These are phyloP conservation scores for Leptographium radiaticola DNA, from an alignment of 2,329 filamentous ascomycete genomes.

Conservation along the genomic window DNA sequence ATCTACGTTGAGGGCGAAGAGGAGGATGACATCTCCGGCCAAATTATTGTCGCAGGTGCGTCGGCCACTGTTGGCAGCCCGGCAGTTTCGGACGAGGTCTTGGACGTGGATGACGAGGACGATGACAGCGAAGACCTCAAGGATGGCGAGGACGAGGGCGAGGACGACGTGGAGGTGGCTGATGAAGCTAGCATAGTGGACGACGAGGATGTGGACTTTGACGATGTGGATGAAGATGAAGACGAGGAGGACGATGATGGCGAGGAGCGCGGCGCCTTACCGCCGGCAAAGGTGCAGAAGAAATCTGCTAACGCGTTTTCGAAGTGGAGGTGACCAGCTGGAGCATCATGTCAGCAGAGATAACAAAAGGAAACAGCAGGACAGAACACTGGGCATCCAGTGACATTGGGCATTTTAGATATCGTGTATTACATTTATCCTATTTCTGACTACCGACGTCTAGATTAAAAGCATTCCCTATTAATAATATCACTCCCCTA, in stretches of 20 bases:
- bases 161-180: constrained; percentile 42
- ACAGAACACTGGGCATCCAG: background rate
- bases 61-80: constrained; percentile 13
- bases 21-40: constrained; percentile 14
- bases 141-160: constrained; percentile 64
- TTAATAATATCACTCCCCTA: background rate
- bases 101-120: constrained; percentile 58
- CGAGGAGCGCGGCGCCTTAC: constrained; percentile 2
- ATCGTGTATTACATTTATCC: background rate
- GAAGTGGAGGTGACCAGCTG: constrained; percentile 15
- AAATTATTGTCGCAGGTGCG: constrained; percentile 20
- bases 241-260: background rate
- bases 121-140: constrained; percentile 77
- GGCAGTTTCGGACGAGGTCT: constrained; percentile 13
- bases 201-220: constrained; percentile 47
- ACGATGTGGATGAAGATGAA: constrained; percentile 47
- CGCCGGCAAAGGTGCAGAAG: constrained; percentile 23
- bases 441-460: background rate
- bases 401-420: background rate
- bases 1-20: constrained; percentile 4
- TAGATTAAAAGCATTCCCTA: background rate
- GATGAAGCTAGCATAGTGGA: too few relatives aligned
- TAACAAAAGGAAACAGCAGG: background rate
- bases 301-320: constrained; percentile 16
- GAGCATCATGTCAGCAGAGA: background rate